phyloP scores from a whole-genome alignment of 305 asterid species.

The Fraxinus baroniana region DNA sequence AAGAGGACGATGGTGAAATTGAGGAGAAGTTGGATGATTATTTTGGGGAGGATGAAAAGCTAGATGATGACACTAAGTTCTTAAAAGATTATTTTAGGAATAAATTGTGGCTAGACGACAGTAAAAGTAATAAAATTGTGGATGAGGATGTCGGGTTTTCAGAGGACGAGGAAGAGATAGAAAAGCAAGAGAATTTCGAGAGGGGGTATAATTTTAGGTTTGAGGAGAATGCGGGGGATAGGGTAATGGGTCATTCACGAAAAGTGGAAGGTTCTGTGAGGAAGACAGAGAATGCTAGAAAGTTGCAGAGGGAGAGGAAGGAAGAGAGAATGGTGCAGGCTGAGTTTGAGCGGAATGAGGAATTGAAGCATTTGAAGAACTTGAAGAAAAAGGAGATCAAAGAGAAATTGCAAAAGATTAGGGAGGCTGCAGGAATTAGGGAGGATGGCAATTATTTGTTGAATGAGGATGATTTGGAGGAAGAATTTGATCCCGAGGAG shows the following conservation, averaged over 20 bases:
- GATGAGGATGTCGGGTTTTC: slow-evolving; percentile 42
- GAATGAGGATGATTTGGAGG: slow-evolving; percentile 74
- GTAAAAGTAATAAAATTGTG: slow-evolving; percentile 20
- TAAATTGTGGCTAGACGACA: slow-evolving; percentile 62
- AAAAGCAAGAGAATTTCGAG: slow-evolving; percentile 85
- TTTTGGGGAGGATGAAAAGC: slow-evolving; percentile 73
- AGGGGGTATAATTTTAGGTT: slow-evolving; percentile 68
- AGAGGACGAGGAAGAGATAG: slow-evolving; percentile 80
- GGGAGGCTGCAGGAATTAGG: slow-evolving; percentile 70
- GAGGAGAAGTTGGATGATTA: slow-evolving; percentile 57
- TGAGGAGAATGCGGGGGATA: slow-evolving; percentile 84
- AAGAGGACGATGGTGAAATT: slow-evolving; percentile 41
- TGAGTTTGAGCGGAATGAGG: slow-evolving; percentile 67
- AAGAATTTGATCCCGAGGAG: slow-evolving; percentile 73
- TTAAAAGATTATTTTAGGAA: slow-evolving; percentile 65
- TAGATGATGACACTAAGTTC: slow-evolving; percentile 54
- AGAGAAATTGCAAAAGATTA: slow-evolving; percentile 79
- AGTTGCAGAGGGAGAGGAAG: slow-evolving; percentile 83
- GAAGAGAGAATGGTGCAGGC: slow-evolving; percentile 70
- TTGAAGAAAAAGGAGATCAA: slow-evolving; percentile 77
- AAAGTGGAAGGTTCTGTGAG: slow-evolving; percentile 87
- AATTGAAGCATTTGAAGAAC: slow-evolving; percentile 82
- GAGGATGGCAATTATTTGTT: slow-evolving; percentile 44
- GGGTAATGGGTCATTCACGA: slow-evolving; percentile 75
- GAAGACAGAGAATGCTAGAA: slow-evolving; percentile 68